Evolutionary conservation across 2,329 filamentous ascomycete species (phyloP), one percentile per base, ranked within the genome.

Genomic region (Exophiala bonariae): DNA sequence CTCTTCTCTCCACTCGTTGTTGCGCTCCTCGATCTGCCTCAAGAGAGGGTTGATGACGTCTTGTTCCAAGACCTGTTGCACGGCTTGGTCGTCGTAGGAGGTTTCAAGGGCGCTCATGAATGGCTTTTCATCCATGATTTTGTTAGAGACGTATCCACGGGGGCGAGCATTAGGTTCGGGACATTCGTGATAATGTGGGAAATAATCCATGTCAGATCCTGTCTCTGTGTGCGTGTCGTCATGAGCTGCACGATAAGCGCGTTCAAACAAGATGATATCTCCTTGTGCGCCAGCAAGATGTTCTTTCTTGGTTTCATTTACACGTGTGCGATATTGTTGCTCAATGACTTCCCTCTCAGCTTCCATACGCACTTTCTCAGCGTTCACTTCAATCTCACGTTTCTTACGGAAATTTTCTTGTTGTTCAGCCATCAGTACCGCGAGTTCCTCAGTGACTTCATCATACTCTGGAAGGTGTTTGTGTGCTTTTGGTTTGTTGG

Each of bases 191-290:
- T 56, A 58, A 19, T 51, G 50, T 9, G 55, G 55, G 36, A 55
- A 56, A 31, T 52, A 51, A 36, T 66, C 47, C 52, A 65, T 31
- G 63, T 70, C 26, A 42, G 52, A 52, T 33, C 56, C 53, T 59
- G 66, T 66, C 56, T 65, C 66, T 19, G 69, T 72, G 42, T 69
- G 65, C 38, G 70, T 68, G 37, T 71, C 69, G 49, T 72, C 69
- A 44, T 66, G 65, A 13, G 63, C 67, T 32, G 63, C 65, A 23
- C 63, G 64, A 37, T 63, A 60, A n/a, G 66, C 65, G 44, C 67
- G 64, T 18, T 69, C 61, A 37, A 68, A 65, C 5, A 63, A 58
- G 58, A 70, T 66, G 44, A 67, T 69, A 10, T 65, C 66, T 30
- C 69, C 68, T 49, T 66, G 60, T 14, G 66, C 65, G n/a, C 67